Base-by-base conservation (phyloP, 1,284 basidiomycete genomes). In the Ceratobasidium theobromae region DNA sequence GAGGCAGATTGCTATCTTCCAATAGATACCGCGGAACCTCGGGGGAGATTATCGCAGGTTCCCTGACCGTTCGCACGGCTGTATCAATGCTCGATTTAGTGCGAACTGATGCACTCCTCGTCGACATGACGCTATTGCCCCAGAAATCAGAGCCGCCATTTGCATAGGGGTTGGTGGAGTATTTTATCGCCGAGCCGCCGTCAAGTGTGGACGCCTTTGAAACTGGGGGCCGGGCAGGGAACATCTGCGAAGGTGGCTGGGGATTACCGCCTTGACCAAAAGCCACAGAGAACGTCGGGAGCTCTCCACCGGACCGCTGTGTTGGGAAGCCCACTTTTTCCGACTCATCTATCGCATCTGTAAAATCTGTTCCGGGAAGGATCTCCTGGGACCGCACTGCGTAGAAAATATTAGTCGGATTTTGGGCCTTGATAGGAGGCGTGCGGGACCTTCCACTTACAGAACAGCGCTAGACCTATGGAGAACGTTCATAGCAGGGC, bases 301-400 rank as follows among this genome's bases (percentile, higher is more conserved):
- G 55, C 43, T 60, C 55, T 2, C n/a, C 40, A 4, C 40, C 54
- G 12, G 54, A 12, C 18, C 54, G 55, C 25, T 60, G 43, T 9
- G 55, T 38, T 23, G 55, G 55, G 32, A 60, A 60, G 14, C 30
- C 55, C 25, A 60, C 45, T 27, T 60, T 60, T 33, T 60, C 55
- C 25, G 55, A 45, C 28, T 60, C 55, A 23, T 41, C 43, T 27
- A 60, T 43, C 2, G 28, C 55, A 18, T 49, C 45, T 16, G 55
- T 46, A 69, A 82, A 82, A 69, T 82, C 82, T 46, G 83, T 81
- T n/a, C 79, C 82, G 52, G 79, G 76, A 12, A 86, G 72, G 5
- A 79, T 76, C 69, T 86, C 81, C 66, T 86, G 78, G 5, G 79
- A 78, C 69, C 83, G 81, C 66, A 89, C 87, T 89, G 65, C 16